These are phyloP conservation scores for Parasitella parasitica DNA, from an alignment of 371 early-diverging fungal species.

Conservation along the genomic window DNA sequence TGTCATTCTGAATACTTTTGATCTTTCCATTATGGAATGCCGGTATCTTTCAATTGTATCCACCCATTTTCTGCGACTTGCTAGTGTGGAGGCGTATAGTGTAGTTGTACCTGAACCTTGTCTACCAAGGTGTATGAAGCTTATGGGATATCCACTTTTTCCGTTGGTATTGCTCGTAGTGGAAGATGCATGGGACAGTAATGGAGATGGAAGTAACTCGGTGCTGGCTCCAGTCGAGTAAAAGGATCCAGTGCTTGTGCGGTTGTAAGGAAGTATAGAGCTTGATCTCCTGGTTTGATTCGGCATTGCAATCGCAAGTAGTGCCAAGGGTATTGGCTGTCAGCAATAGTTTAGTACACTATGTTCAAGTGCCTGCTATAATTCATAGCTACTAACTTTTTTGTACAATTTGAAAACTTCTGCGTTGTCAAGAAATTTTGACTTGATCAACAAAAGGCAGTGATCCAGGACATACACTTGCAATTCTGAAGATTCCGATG, in stretches of 20 bases:
- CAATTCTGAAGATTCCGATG: constrained; percentile 65
- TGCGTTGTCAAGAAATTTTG: constrained; percentile 27
- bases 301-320: constrained; percentile 64
- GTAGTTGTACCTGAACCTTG: constrained; percentile 65
- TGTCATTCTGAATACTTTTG: constrained; percentile 60
- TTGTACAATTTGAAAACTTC: constrained; percentile 44
- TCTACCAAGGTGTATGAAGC: constrained; percentile 76
- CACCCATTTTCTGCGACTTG: constrained; percentile 80
- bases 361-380: no score
- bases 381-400: constrained; percentile 24
- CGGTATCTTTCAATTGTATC: constrained; percentile 79
- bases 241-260: constrained; percentile 21
- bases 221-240: constrained; percentile 1
- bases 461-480: constrained; percentile 85
- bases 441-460: constrained; percentile 75
- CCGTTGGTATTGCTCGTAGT: neutral
- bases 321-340: constrained; percentile 76
- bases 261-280: constrained; percentile 36
- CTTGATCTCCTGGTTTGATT: constrained; percentile 52
- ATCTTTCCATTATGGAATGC: constrained; percentile 54
- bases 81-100: constrained; percentile 72
- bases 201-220: neutral
- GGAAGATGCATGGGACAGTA: neutral
- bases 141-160: constrained; percentile 62
- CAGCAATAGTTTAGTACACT: no score